A percentile compares a stretch with the other conserved stretches of the same genome.
Conservation (phyloP, 306 rosid species). For the Mimosa pudica region DNA sequence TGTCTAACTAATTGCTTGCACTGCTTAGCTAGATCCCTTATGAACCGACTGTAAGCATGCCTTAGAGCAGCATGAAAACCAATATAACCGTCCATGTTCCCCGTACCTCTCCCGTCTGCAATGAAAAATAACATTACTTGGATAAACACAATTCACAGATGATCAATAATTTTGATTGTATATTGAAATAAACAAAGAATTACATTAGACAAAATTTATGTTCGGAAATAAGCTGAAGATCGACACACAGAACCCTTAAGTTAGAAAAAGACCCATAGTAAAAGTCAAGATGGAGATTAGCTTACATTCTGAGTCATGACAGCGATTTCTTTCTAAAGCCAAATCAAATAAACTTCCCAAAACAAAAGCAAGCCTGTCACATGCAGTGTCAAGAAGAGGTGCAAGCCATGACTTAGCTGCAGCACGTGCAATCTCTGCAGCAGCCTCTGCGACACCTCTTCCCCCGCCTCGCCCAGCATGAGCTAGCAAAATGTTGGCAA, state of each 20-base stretch:
- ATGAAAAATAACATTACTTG: conserved; percentile 30
- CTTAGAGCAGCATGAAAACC: conserved; percentile 96
- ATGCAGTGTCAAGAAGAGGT: conserved; percentile 85
- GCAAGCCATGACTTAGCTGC: conserved; percentile 98
- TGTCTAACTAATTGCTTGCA: conserved; percentile 88
- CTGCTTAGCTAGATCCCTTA: conserved; percentile 78
- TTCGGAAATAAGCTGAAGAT: background rate
- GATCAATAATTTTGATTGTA: background rate
- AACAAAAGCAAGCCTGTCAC: conserved; percentile 93
- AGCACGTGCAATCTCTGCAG: conserved; percentile 99
- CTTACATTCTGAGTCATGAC: conserved; percentile 70
- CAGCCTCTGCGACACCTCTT: conserved; percentile 85
- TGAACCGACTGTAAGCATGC: conserved; percentile 71
- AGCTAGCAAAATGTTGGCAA: conserved; percentile 95
- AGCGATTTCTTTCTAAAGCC: conserved; percentile 71
- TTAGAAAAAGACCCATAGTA: background rate
- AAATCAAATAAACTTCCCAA: conserved; percentile 87
- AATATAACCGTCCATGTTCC: conserved; percentile 82
- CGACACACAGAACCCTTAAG: conserved; percentile 12
- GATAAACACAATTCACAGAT: conserved; percentile 14
- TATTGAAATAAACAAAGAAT: conserved; percentile 18
- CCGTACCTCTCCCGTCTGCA: conserved; percentile 72
- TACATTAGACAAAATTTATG: background rate
- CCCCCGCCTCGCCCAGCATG: conserved; percentile 92
- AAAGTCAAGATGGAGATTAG: conserved; percentile 30